Conservation (phyloP, 106 monocot species). For the Acanthochlamys bracteata region DNA sequence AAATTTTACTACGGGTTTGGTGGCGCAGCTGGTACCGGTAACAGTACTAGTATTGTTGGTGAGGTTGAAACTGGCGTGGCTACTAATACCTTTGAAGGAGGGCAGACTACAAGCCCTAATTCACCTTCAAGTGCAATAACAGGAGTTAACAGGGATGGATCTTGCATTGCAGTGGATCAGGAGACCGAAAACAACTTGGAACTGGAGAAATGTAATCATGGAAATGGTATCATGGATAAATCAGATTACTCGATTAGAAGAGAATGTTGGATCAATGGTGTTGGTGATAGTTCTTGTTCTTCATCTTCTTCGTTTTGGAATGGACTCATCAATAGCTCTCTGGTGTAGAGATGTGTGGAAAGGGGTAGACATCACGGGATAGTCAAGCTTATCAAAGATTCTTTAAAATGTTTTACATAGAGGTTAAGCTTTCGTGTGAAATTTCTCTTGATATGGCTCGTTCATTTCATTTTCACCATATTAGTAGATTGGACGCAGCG, state of each 20-base stretch:
- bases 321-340: slow-evolving; percentile 7
- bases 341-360: slow-evolving; percentile 1
- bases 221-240: background rate
- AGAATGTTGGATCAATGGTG: background rate
- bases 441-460: no score
- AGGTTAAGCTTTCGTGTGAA: no score
- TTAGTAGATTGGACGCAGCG: no score
- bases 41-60: no score
- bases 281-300: background rate
- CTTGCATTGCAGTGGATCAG: background rate
- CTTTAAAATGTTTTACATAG: no score
- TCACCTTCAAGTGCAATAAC: background rate
- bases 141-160: background rate
- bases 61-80: no score
- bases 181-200: no score
- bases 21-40: background rate
- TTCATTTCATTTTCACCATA: no score
- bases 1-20: slow-evolving; percentile 5
- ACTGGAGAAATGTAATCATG: background rate
- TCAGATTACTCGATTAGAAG: background rate
- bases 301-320: background rate
- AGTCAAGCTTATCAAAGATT: no score
- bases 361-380: background rate
- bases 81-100: background rate
- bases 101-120: background rate